A percentile compares a stretch with the other conserved stretches of the same genome.
Conservation (phyloP, 441 rosid species). For the Pelargonium hybrid region DNA sequence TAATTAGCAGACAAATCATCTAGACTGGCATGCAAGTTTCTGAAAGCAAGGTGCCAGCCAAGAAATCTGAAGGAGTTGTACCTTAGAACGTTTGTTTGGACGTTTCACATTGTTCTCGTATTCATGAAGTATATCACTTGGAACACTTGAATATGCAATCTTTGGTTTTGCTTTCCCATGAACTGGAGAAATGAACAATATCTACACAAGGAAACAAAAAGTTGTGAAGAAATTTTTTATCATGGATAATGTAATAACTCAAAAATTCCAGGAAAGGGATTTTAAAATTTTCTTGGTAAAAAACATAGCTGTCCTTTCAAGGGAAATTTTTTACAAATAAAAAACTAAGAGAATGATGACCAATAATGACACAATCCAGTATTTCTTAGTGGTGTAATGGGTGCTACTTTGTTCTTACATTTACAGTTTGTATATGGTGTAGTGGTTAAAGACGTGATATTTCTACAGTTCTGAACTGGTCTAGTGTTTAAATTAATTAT, state of each 20-base stretch:
- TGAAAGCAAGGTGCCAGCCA: background rate
- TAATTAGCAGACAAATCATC: slow-evolving; percentile 18
- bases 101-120: slow-evolving; percentile 46
- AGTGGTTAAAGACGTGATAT: too few species aligned
- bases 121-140: slow-evolving; percentile 18
- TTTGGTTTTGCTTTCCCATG: slow-evolving; percentile 40
- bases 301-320: slow-evolving; percentile 1
- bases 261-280: slow-evolving; percentile 8
- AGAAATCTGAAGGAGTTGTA: slow-evolving; percentile 18
- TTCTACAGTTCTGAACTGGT: too few species aligned
- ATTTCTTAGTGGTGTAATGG: background rate
- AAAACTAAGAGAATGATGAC: background rate
- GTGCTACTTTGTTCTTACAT: too few species aligned
- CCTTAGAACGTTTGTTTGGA: slow-evolving; percentile 61
- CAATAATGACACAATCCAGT: background rate
- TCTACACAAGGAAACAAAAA: slow-evolving; percentile 26
- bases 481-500: too few species aligned
- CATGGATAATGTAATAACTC: slow-evolving; percentile 10
- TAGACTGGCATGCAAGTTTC: slow-evolving; percentile 5
- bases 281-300: slow-evolving; percentile 10
- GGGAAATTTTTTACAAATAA: background rate
- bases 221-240: slow-evolving; percentile 4
- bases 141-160: slow-evolving; percentile 32
- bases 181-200: slow-evolving; percentile 69
- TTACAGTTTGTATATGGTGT: too few species aligned